Conservation (phyloP, 352 stramenopile species). For the Phytophthora kernoviae region DNA sequence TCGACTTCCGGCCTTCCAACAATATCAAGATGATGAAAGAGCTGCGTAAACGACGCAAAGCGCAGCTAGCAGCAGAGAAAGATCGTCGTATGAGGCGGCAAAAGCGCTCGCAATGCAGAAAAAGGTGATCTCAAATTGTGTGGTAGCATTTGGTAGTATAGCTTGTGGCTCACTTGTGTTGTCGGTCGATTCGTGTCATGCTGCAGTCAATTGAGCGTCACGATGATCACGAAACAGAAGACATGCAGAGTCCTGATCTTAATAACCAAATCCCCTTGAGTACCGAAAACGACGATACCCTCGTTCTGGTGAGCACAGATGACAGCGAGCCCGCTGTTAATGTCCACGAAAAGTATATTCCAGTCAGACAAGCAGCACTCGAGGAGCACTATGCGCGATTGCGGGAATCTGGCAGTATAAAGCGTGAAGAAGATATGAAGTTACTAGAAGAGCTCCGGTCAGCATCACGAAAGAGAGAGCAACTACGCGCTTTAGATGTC, state of each 20-base stretch:
- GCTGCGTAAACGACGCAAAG: constrained; percentile 63
- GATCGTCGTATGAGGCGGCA: constrained; percentile 59
- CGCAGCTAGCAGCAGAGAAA: constrained; percentile 70
- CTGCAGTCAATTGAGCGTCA: constrained; percentile 14
- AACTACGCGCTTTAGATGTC: constrained; percentile 18
- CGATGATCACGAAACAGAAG: constrained; percentile 5
- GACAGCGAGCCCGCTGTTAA: not conserved
- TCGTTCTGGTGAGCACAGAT: not conserved
- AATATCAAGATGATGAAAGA: constrained; percentile 89
- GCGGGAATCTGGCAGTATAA: constrained; percentile 34
- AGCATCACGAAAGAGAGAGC: constrained; percentile 27
- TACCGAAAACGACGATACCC: not conserved
- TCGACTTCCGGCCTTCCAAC: constrained; percentile 74
- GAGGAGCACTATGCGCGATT: constrained; percentile 57
- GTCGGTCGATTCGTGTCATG: not conserved
- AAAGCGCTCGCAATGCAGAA: constrained; percentile 46
- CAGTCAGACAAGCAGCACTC: constrained; percentile 44
- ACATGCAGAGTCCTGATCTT: not conserved
- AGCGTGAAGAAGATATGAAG: constrained; percentile 42
- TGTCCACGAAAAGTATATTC: constrained; percentile 46
- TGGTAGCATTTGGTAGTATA: not conserved
- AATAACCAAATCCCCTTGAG: constrained; percentile 3
- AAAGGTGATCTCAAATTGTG: constrained; percentile 21
- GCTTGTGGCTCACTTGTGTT: not conserved
- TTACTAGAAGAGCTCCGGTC: constrained; percentile 38